Evolutionary conservation across 352 stramenopile genomes (phyloP), one percentile per base, ranked within the genome.

Genomic region (Pythium periplocum): DNA sequence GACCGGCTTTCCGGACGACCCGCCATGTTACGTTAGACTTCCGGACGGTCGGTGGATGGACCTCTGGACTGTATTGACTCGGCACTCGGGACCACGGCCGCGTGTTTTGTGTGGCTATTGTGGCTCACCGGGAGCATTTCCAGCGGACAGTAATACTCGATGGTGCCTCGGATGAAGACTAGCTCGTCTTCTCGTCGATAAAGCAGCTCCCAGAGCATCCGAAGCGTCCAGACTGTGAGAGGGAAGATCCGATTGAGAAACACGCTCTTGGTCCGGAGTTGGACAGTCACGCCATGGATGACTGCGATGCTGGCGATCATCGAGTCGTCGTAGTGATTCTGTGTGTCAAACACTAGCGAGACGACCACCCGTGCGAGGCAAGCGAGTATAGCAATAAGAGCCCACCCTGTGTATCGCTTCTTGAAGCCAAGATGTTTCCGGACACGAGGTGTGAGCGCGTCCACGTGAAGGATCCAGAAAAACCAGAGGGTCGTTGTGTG

Each of bases 71-170:
- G 17, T 26, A 0, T 26, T 26, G 17, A 26, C 17, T 26, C 17
- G 17, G 17, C 17, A 26, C 17, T 26, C 17, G 17, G 17, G 17
- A 26, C 17, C 17, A 26, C 17, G 17, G 17, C 17, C 17, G 17
- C 17, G 17, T 26, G 17, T 26, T 26, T 26, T 26, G 17, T 26
- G 17, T 26, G 17, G 17, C 17, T 26, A 26, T 26, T 26, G 17
- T 26, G 17, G 17, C 17, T 26, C 17, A 26, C 17, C 17, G 17
- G 17, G 17, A 56, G 43, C 30, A 52, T 62, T 17, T 61, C 47
- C 1, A 61, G 47, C 2, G 54, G 54, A 37, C 54, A 61, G 35
- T 45, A 55, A 45, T 57, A 62, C 48, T 62, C 55, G 3, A 62
- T 8, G 3, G 40, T 52, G 34, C 48, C 36, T 11, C 47, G 38